These are phyloP conservation scores for Ziziphus jujuba DNA, from an alignment of 306 rosid species.

Conservation along the genomic window DNA sequence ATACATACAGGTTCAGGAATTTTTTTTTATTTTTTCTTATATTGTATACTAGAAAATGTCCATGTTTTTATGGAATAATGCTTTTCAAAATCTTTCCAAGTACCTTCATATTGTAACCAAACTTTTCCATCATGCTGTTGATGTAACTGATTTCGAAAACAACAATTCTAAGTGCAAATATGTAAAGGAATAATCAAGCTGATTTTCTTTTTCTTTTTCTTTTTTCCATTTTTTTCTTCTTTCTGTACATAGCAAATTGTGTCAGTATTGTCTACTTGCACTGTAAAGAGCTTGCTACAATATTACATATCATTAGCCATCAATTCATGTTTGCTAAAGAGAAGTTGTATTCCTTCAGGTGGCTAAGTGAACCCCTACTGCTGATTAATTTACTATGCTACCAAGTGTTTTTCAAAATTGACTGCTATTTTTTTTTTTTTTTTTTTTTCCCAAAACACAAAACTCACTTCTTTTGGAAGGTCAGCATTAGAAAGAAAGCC, in stretches of 20 bases:
- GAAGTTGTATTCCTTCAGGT: neutral
- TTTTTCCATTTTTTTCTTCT: too few relatives aligned
- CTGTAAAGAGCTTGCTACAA: neutral
- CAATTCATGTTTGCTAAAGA: conserved; percentile 23
- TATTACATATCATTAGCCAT: conserved; percentile 7
- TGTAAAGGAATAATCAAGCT: too few relatives aligned
- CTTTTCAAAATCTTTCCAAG: too few relatives aligned
- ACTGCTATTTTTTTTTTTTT: neutral
- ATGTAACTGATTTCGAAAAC: too few relatives aligned
- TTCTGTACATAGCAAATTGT: neutral
- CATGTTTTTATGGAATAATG: too few relatives aligned
- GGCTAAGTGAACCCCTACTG: neutral
- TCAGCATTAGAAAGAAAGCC: conserved; percentile 50
- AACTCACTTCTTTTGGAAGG: conserved; percentile 42
- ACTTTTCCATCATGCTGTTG: too few relatives aligned
- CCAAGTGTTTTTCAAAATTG: neutral
- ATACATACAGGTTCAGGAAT: too few relatives aligned
- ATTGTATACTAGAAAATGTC: too few relatives aligned
- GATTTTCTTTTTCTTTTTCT: neutral
- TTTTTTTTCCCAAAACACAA: too few relatives aligned
- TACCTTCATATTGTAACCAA: too few relatives aligned
- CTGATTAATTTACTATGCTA: neutral
- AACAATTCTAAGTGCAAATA: neutral
- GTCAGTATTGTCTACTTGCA: neutral
- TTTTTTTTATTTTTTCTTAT: too few relatives aligned